Evolutionary conservation across 768 basidiomycete genomes (phyloP), one percentile per base, ranked within the genome.

Genomic region (Flagelloscypha sp.): DNA sequence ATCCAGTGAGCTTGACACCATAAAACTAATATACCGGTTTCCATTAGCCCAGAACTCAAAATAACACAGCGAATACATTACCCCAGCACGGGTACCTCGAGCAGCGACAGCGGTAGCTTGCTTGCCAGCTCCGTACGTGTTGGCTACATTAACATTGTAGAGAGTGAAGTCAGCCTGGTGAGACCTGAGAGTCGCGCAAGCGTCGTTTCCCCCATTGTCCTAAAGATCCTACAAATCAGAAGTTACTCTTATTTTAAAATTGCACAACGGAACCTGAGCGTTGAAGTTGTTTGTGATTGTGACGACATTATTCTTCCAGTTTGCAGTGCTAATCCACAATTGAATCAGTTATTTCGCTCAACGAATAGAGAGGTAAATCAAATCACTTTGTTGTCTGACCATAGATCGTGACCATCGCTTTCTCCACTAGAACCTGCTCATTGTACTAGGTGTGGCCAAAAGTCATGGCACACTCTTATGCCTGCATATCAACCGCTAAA

Each of bases 211-310:
- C 8, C 53, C 53, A 23, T 52, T 46, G 30, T 52, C 53, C 24
- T n/a, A n/a, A n/a, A n/a, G n/a, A n/a, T n/a, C n/a, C n/a, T n/a
- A n/a, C n/a, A n/a, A n/a, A n/a, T n/a, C n/a, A n/a, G n/a, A n/a
- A n/a, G n/a, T n/a, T n/a, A n/a, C n/a, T n/a, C n/a, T n/a, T n/a
- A n/a, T n/a, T n/a, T n/a, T n/a, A n/a, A n/a, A n/a, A n/a, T n/a
- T n/a, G n/a, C n/a, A n/a, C n/a, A n/a, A n/a, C n/a, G n/a, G n/a
- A n/a, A n/a, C n/a, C n/a, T 43, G 47, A 3, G 53, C 52, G 17
- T 55, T 53, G 23, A 55, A 36, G 20, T 55, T 55, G 28, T 55
- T 40, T 6, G 51, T 46, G 6, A 55, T 49, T 11, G 48, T 53
- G 24, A 49, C 53, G 16, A 40, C 41, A 25, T 55, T 52, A 18